Evolutionary conservation across 129 eudicot genomes (phyloP).

Genomic region (Deinandra increscens): DNA sequence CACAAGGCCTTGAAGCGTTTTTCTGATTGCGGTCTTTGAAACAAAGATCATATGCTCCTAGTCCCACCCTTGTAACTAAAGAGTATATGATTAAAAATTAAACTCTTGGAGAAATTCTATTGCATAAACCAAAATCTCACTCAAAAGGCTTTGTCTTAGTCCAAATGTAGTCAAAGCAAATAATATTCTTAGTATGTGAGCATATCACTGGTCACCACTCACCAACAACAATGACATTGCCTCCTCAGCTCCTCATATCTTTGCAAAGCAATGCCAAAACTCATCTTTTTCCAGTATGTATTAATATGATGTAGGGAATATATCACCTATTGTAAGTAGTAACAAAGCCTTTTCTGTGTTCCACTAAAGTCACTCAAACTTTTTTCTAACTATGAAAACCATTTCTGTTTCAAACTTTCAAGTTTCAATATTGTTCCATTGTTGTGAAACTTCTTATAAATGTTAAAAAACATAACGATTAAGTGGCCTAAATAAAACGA

Average conservation of each 20-base stretch:
- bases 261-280: background rate
- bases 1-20: no score
- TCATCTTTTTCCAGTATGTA: background rate
- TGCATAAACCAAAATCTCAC: background rate
- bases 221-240: background rate
- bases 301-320: background rate
- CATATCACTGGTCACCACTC: background rate
- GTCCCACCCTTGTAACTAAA: background rate
- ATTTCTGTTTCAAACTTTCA: no score
- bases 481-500: no score
- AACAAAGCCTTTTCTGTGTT: no score
- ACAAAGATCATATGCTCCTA: no score
- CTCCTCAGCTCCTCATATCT: background rate
- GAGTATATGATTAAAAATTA: background rate
- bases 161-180: background rate
- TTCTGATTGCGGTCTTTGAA: no score
- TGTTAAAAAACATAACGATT: no score
- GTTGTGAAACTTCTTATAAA: no score
- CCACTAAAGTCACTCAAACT: no score
- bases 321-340: no score
- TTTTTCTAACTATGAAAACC: no score
- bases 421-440: no score
- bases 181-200: background rate
- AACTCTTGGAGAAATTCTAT: background rate
- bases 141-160: background rate